Percentiles rank a stretch among this genome's conserved stretches.
These are phyloP conservation scores for Microbotryum saponariae DNA, from an alignment of 1,284 basidiomycete species.

Conservation along the genomic window DNA sequence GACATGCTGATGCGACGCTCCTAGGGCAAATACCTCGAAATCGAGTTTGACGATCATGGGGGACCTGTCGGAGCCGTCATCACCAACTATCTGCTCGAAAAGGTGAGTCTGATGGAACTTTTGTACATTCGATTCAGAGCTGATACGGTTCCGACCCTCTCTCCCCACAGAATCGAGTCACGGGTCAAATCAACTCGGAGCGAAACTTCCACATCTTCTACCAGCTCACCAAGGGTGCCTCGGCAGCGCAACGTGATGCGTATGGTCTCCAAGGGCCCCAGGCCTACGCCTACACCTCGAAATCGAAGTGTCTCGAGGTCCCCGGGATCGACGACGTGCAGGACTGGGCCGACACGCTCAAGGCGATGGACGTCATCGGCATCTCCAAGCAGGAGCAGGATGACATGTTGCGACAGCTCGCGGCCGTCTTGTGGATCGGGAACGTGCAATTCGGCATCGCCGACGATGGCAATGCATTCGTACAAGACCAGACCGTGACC, in stretches of 20 bases:
- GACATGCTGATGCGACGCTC: too few species aligned
- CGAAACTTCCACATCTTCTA: conserved; percentile 99
- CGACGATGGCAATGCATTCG: conserved; percentile 74
- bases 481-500: conserved; percentile 78
- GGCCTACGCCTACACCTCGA: conserved; percentile 85
- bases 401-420: conserved; percentile 89
- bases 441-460: conserved; percentile 85
- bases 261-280: conserved; percentile 97
- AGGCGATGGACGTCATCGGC: conserved; percentile 91
- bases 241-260: conserved; percentile 77
- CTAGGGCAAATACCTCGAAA: conserved; percentile 97
- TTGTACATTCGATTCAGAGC: background rate
- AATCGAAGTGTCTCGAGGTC: conserved; percentile 87
- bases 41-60: conserved; percentile 92
- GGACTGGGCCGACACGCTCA: conserved; percentile 84
- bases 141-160: conserved; percentile 8
- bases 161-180: conserved; percentile 68
- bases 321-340: conserved; percentile 80
- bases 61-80: conserved; percentile 96
- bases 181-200: conserved; percentile 93
- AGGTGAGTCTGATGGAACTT: conserved; percentile 44
- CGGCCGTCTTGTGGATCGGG: conserved; percentile 89
- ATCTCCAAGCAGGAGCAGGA: conserved; percentile 74
- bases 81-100: conserved; percentile 96
- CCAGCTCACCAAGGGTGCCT: conserved; percentile 95